These are phyloP conservation scores for Leucosporidium scottii DNA, from an alignment of 768 basidiomycete genomes.

Conservation along the genomic window DNA sequence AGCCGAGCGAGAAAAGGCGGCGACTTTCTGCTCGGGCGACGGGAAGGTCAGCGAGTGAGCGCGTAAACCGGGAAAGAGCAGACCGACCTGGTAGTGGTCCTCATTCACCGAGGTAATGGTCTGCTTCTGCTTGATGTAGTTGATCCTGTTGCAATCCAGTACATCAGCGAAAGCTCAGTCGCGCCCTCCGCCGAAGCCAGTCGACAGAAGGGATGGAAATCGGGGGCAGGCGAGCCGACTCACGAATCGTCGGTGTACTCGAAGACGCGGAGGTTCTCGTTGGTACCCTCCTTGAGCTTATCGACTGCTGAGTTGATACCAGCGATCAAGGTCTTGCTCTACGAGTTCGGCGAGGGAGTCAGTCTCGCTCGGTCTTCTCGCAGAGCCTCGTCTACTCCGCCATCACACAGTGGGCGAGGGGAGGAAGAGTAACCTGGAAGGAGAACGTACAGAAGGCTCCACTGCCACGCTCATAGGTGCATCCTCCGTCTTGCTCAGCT, in stretches of 20 bases:
- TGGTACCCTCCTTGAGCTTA: constrained; percentile 57
- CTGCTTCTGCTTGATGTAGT: constrained; percentile 49
- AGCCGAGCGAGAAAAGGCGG: constrained; percentile 61
- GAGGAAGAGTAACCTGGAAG: too few relatives aligned
- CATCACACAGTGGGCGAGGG: too few relatives aligned
- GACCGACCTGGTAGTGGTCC: constrained; percentile 76
- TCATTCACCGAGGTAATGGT: constrained; percentile 57
- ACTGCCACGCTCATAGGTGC: constrained; percentile 93
- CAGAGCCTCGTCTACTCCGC: too few relatives aligned
- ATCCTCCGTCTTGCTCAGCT: constrained; percentile 75
- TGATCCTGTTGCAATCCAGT: constrained; percentile 48
- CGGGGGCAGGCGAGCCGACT: constrained; percentile 31
- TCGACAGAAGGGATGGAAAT: background rate
- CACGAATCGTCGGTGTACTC: constrained; percentile 53
- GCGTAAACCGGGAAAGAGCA: background rate
- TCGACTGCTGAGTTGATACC: constrained; percentile 76
- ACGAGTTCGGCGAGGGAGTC: background rate
- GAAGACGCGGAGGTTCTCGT: constrained; percentile 76
- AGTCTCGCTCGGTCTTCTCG: background rate
- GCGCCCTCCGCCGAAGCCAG: background rate
- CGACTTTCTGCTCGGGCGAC: constrained; percentile 62
- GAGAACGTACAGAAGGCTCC: constrained; percentile 46
- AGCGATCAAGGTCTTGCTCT: constrained; percentile 56
- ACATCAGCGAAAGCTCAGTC: background rate
- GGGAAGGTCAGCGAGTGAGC: constrained; percentile 14